Evolutionary conservation across 1,284 basidiomycete genomes (phyloP).

Genomic region (Apiotrichum sp.): DNA sequence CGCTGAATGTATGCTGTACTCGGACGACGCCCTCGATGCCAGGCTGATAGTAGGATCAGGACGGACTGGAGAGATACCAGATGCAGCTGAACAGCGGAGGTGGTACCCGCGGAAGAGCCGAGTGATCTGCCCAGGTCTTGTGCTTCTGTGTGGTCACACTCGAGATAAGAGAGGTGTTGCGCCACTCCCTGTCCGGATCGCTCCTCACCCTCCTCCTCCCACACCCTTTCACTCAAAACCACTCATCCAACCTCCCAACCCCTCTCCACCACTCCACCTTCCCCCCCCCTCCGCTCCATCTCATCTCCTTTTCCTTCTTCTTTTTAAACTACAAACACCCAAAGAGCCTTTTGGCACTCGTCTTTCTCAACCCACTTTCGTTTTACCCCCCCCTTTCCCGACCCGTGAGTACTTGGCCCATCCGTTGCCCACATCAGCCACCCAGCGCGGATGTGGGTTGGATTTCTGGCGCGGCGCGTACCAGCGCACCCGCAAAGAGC

Average conservation of each 20-base stretch:
- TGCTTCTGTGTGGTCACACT: too few species aligned
- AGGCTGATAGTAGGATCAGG: too few species aligned
- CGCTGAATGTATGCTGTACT: too few species aligned
- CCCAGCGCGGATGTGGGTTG: too few species aligned
- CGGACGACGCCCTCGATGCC: too few species aligned
- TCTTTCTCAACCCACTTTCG: not conserved
- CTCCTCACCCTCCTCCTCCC: not conserved
- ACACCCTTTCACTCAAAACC: not conserved
- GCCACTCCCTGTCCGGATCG: not conserved
- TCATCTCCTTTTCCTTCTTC: not conserved
- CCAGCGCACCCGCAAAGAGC: too few species aligned
- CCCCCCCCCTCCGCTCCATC: not conserved
- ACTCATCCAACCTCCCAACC: not conserved
- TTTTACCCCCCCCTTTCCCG: constrained; percentile 1
- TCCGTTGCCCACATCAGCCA: not conserved
- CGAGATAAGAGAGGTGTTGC: too few species aligned
- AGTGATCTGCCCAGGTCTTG: too few species aligned
- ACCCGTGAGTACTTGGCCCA: constrained; percentile 1
- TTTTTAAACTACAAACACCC: constrained; percentile 2
- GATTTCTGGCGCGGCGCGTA: too few species aligned
- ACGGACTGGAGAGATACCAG: too few species aligned
- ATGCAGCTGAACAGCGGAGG: too few species aligned
- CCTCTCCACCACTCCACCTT: not conserved
- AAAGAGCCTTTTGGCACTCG: not conserved
- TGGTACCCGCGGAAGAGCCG: too few species aligned